These are phyloP conservation scores for Chiua sp. DNA, from an alignment of 1,284 basidiomycete species.

Conservation along the genomic window DNA sequence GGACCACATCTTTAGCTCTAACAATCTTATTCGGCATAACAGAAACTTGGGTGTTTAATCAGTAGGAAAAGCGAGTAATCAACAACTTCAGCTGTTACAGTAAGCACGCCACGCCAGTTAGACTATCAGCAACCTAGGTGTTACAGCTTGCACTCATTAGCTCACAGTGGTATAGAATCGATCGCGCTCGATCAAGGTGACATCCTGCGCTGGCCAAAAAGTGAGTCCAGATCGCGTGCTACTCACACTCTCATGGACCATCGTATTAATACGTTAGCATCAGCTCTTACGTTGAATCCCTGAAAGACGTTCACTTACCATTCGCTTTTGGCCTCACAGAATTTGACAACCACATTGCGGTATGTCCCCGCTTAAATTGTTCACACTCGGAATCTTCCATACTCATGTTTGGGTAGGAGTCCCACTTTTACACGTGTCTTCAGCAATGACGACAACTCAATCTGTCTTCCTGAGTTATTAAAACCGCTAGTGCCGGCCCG, in stretches of 20 bases:
- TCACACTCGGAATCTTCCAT: neutral
- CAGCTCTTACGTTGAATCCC: constrained; percentile 71
- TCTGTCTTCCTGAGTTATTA: constrained; percentile 76
- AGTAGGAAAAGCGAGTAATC: no score
- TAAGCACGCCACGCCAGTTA: no score
- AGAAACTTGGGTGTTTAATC: no score
- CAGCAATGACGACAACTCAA: constrained; percentile 81
- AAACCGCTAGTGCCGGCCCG: constrained; percentile 65
- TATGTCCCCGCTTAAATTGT: constrained; percentile 36
- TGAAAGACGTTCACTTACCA: constrained; percentile 76
- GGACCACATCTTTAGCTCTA: no score
- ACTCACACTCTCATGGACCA: neutral
- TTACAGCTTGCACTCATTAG: no score
- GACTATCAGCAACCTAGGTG: no score
- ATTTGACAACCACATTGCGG: constrained; percentile 65
- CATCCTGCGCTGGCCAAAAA: constrained; percentile 42
- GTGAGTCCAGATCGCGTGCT: constrained; percentile 25
- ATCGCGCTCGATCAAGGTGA: constrained; percentile 21
- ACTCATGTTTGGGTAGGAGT: constrained; percentile 45
- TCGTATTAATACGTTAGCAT: no score
- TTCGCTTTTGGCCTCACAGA: constrained; percentile 62
- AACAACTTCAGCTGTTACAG: no score
- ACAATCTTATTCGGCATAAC: no score
- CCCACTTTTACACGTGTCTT: constrained; percentile 73
- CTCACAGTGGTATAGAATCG: neutral